Evolutionary conservation across 2,329 filamentous ascomycete genomes (phyloP).

Genomic region (Macrophomina tecta): DNA sequence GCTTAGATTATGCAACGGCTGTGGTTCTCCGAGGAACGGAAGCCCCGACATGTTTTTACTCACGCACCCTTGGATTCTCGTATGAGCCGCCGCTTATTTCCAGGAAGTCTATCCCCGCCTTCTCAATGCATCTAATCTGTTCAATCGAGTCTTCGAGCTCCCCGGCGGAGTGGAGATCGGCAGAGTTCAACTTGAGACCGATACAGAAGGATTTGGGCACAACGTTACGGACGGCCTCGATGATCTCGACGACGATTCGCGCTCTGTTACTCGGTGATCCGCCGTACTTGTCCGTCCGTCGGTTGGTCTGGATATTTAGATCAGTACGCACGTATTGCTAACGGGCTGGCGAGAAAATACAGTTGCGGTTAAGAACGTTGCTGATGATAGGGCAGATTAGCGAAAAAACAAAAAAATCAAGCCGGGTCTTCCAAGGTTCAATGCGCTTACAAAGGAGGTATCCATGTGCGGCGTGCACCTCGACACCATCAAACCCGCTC

Average conservation of each 20-base stretch:
- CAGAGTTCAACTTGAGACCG: slow-evolving; percentile 59
- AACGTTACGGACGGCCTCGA: slow-evolving; percentile 48
- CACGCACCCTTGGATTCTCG: slow-evolving; percentile 29
- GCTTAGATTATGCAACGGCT: no score
- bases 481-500: slow-evolving; percentile 59
- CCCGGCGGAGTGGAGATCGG: slow-evolving; percentile 47
- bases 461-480: slow-evolving; percentile 57
- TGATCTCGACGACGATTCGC: slow-evolving; percentile 53
- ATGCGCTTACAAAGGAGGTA: background rate
- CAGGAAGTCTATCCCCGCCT: slow-evolving; percentile 66
- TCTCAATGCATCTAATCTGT: slow-evolving; percentile 60
- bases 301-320: slow-evolving; percentile 46
- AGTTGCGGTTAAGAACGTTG: background rate
- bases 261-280: slow-evolving; percentile 53
- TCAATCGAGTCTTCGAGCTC: slow-evolving; percentile 58
- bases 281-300: slow-evolving; percentile 56
- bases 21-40: no score
- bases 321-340: background rate
- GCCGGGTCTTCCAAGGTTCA: background rate
- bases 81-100: slow-evolving; percentile 68
- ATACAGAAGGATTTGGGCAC: slow-evolving; percentile 53
- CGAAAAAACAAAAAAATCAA: no score
- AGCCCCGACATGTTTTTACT: no score
- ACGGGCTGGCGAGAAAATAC: background rate
- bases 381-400: background rate